A percentile compares a stretch with the other conserved stretches of the same genome.
These are phyloP conservation scores for Asterophora parasitica DNA, from an alignment of 768 basidiomycete species.

Conservation along the genomic window DNA sequence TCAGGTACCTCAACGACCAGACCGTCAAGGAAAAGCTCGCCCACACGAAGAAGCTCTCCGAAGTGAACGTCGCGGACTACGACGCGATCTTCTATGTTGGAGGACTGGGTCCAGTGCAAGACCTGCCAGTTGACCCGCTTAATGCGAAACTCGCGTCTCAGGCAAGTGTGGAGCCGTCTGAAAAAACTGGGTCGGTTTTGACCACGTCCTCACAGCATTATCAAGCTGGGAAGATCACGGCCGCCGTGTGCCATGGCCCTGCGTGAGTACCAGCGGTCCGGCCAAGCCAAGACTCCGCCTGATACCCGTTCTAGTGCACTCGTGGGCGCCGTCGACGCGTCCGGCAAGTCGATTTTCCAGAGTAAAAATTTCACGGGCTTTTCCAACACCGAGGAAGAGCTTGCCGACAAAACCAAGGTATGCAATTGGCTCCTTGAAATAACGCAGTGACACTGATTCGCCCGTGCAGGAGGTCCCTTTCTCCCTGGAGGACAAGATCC, in stretches of 20 bases:
- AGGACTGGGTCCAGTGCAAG: constrained; percentile 74
- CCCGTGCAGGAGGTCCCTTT: constrained; percentile 54
- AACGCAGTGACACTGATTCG: not conserved
- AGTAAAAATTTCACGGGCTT: constrained; percentile 61
- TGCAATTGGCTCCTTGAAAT: constrained; percentile 10
- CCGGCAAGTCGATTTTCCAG: constrained; percentile 61
- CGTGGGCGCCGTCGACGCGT: constrained; percentile 45
- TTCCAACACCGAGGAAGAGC: constrained; percentile 65
- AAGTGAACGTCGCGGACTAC: constrained; percentile 57
- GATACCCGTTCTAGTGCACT: constrained; percentile 41
- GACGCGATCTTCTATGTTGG: constrained; percentile 76
- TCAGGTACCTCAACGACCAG: constrained; percentile 56
- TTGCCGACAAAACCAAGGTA: constrained; percentile 40
- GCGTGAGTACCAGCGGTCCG: constrained; percentile 38
- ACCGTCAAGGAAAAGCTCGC: constrained; percentile 48
- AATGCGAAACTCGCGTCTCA: constrained; percentile 56
- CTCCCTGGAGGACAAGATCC: constrained; percentile 63
- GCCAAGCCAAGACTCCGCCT: not conserved
- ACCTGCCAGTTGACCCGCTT: constrained; percentile 53
- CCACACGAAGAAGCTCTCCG: constrained; percentile 54
- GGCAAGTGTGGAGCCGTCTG: constrained; percentile 26
- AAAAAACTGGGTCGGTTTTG: not conserved
- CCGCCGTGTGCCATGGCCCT: constrained; percentile 80
- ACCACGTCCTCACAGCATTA: constrained; percentile 47
- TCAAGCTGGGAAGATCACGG: constrained; percentile 56